Base-by-base conservation (phyloP, 2,329 filamentous ascomycete genomes). In the Penicillium sp. region DNA sequence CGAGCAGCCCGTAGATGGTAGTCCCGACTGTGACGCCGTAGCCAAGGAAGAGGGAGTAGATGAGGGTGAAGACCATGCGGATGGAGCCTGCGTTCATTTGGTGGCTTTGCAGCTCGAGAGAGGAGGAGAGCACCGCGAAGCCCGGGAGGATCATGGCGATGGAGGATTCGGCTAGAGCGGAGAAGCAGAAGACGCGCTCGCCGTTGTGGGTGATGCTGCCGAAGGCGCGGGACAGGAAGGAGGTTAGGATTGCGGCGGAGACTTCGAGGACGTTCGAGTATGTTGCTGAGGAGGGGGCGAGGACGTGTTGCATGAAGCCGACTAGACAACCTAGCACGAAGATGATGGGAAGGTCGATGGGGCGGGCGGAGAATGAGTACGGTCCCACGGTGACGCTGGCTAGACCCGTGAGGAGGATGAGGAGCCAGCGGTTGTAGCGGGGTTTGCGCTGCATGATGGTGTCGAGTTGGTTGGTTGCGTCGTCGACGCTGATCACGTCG, bases 301-400 rank as follows among this genome's bases (percentile, higher is more conserved):
- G 78, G 42, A 91, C 83, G 8, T 93, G 84, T 70, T 94, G 90
- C 59, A 95, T 79, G 55, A 88, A 77, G 1, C 90, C 91, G 1
- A 95, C 82, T 25, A 92, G 77, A 67, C 84, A 88, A 3, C 91
- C 91, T 0, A 95, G 82, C 0, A 91, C 55, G 71, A 94, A 94
- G 20, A 72, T 72, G 14, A 72, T 67, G 4, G 70, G 70, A 20
- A 72, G 66, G 51, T 72, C 70, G 49, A 93, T 88, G 42, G 88
- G 85, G 2, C 90, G 85, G 4, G 88, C 90, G 58, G 86, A 80
- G 69, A 94, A 95, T 3, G 89, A 88, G 68, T 94, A 94, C 0
- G 90, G 90, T 0, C 89, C 90, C 1, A 94, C 90, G 5, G 82
- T 84, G 0, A 86, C 88, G 12, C 89, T 91, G 3, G 90, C 90